These are phyloP conservation scores for Exophiala spinifera DNA, from an alignment of 2,329 filamentous ascomycete species.

Conservation along the genomic window DNA sequence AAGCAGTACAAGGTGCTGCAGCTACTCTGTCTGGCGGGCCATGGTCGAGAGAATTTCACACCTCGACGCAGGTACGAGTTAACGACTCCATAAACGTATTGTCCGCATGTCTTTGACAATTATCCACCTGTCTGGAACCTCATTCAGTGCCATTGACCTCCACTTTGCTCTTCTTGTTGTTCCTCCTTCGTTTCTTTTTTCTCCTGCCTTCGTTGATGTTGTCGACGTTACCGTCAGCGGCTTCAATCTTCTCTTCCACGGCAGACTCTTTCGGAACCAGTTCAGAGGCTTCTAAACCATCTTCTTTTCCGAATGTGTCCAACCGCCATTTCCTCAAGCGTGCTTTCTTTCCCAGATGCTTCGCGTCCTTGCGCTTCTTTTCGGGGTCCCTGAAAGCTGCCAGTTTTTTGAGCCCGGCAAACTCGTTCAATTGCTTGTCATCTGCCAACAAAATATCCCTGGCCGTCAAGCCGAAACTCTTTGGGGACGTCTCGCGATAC, in stretches of 20 bases:
- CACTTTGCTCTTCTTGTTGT: constrained; percentile 35
- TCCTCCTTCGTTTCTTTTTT: constrained; percentile 47
- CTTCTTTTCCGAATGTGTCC: constrained; percentile 62
- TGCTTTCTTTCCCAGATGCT: constrained; percentile 88
- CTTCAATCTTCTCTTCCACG: constrained; percentile 24
- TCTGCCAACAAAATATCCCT: constrained; percentile 88
- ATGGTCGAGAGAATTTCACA: no score
- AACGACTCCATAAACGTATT: no score
- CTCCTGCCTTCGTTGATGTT: constrained; percentile 42
- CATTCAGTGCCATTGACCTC: constrained; percentile 6
- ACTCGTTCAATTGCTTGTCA: constrained; percentile 83
- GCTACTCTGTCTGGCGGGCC: no score
- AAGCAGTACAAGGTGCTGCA: no score
- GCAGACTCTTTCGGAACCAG: constrained; percentile 21
- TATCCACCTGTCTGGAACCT: neutral
- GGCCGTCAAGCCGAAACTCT: constrained; percentile 82
- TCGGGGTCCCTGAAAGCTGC: constrained; percentile 82
- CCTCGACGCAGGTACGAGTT: no score
- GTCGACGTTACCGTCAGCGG: constrained; percentile 36
- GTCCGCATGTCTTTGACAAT: no score
- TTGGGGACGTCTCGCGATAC: constrained; percentile 91
- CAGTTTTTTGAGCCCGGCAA: constrained; percentile 90
- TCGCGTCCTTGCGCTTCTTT: constrained; percentile 86
- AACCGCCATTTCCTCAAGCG: constrained; percentile 80
- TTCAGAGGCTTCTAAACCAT: constrained; percentile 40